Percentiles rank a stretch among this genome's conserved stretches.
phyloP scores from a whole-genome alignment of 768 basidiomycete genomes.

The Artomyces pyxidatus region DNA sequence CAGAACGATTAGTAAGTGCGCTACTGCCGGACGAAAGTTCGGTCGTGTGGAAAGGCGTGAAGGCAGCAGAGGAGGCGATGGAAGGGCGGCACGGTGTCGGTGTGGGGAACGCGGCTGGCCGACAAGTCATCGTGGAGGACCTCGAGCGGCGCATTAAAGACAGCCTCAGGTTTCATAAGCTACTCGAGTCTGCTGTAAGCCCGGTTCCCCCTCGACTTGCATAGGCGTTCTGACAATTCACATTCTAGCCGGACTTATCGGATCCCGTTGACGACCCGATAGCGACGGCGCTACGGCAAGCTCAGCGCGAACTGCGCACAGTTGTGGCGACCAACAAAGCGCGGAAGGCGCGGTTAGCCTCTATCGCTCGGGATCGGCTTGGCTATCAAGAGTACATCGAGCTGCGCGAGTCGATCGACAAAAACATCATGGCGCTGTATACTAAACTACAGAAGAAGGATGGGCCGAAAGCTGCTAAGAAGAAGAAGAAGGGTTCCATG shows the following conservation, averaged over 20 bases:
- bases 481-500: slow-evolving; percentile 48
- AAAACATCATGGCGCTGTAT: slow-evolving; percentile 68
- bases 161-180: slow-evolving; percentile 69
- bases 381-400: slow-evolving; percentile 91
- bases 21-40: slow-evolving; percentile 61
- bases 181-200: slow-evolving; percentile 65
- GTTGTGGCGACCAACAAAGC: slow-evolving; percentile 80
- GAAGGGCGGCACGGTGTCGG: slow-evolving; percentile 71
- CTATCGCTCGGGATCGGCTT: slow-evolving; percentile 77
- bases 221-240: slow-evolving; percentile 12
- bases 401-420: slow-evolving; percentile 78
- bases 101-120: slow-evolving; percentile 67
- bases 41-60: slow-evolving; percentile 64
- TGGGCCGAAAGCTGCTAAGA: slow-evolving; percentile 55
- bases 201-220: neutral
- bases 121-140: slow-evolving; percentile 74
- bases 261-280: slow-evolving; percentile 91
- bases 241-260: slow-evolving; percentile 57
- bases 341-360: slow-evolving; percentile 63
- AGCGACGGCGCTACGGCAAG: slow-evolving; percentile 80
- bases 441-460: slow-evolving; percentile 80
- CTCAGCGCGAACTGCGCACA: slow-evolving; percentile 70
- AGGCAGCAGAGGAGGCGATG: slow-evolving; percentile 79
- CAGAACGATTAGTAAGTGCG: slow-evolving; percentile 75
- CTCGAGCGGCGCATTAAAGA: slow-evolving; percentile 68